Evolutionary conservation across 176 grass and related monocot species (phyloP).

Genomic region (Carex scoparia): DNA sequence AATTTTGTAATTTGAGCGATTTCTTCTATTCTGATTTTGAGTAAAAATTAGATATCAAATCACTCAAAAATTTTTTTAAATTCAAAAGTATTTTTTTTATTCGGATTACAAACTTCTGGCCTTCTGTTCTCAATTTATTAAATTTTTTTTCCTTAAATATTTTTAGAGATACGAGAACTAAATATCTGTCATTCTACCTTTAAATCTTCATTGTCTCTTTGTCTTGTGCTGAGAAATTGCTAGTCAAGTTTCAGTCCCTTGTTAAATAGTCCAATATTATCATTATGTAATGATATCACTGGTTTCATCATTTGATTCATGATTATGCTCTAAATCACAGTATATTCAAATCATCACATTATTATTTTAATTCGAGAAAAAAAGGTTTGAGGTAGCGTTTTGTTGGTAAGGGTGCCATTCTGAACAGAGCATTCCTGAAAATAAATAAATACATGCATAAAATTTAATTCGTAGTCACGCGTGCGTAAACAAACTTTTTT

Average conservation of each 20-base stretch:
- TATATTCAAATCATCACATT: not conserved
- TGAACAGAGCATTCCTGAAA: not conserved
- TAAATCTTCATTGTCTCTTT: not conserved
- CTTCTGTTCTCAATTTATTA: not conserved
- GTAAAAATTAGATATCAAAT: too few species aligned
- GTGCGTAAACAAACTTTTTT: not conserved
- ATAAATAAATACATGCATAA: not conserved
- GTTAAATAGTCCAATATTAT: not conserved
- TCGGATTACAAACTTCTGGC: too few species aligned
- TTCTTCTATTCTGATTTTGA: too few species aligned
- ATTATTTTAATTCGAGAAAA: constrained; percentile 2
- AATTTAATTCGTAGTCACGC: not conserved
- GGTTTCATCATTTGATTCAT: constrained; percentile 24
- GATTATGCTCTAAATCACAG: constrained; percentile 18
- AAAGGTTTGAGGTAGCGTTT: not conserved
- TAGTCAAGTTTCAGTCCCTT: not conserved
- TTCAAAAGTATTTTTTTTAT: too few species aligned
- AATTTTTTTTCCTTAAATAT: not conserved
- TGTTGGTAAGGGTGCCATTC: not conserved
- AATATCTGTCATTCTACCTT: not conserved
- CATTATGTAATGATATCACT: constrained; percentile 21
- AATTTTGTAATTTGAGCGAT: too few species aligned
- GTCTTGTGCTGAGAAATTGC: not conserved
- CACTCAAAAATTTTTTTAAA: too few species aligned
- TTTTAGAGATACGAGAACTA: not conserved